Evolutionary conservation across 495 filamentous ascomycete species (phyloP).

Genomic region (Cudoniella acicularis): DNA sequence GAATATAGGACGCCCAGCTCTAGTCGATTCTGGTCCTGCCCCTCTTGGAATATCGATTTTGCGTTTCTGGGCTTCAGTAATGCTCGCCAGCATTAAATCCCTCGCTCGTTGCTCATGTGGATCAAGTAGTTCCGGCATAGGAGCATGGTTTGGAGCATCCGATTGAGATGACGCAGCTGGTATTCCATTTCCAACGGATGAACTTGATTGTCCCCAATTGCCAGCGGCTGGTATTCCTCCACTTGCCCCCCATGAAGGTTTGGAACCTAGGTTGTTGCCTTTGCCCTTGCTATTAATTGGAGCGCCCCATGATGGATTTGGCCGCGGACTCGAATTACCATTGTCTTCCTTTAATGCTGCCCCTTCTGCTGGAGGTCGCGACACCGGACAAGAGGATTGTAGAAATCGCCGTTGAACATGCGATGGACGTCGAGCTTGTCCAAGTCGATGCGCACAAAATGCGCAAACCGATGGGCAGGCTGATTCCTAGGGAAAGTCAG

Average conservation of each 20-base stretch:
- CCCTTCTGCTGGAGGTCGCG: conserved; percentile 15
- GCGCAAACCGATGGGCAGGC: conserved; percentile 23
- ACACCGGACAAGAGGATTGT: conserved; percentile 18
- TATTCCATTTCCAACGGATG: not conserved
- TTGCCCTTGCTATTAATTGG: not conserved
- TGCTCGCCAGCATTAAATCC: conserved; percentile 13
- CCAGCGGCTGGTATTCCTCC: not conserved
- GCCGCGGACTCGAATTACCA: not conserved
- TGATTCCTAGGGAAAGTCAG: conserved; percentile 23
- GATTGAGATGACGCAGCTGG: not conserved
- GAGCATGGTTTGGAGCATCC: not conserved
- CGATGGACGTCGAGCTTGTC: conserved; percentile 17
- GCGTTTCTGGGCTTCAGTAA: not conserved
- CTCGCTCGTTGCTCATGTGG: conserved; percentile 23
- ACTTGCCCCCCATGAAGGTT: not conserved
- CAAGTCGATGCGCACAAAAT: conserved; percentile 26
- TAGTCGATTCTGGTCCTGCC: conserved; percentile 18
- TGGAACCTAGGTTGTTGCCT: conserved; percentile 2
- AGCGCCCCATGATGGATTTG: conserved; percentile 4
- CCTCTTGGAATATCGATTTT: conserved; percentile 6
- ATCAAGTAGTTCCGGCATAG: conserved; percentile 8
- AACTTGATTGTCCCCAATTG: no score
- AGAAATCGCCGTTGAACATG: conserved; percentile 24
- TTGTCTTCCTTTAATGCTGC: conserved; percentile 8
- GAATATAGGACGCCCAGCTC: conserved; percentile 17